These are phyloP conservation scores for Protostelium mycophagum DNA, from an alignment of 78 protist species.

Conservation along the genomic window DNA sequence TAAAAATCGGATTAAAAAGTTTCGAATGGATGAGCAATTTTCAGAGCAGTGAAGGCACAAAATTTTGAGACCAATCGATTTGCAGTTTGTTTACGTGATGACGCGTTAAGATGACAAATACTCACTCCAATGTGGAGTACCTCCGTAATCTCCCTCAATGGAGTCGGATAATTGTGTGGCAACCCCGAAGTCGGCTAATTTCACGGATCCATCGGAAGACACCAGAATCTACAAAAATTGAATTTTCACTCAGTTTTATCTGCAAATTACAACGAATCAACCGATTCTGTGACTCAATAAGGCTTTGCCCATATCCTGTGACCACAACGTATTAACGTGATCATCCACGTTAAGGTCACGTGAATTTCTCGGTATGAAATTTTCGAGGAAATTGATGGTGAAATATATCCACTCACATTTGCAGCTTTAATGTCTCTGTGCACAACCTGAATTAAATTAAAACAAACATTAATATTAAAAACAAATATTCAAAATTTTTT, in stretches of 20 bases:
- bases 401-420: constrained; percentile 20
- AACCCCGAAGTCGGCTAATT: constrained; percentile 93
- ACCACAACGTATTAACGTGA: too few relatives aligned
- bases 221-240: constrained; percentile 27
- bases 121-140: constrained; percentile 94
- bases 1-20: constrained; percentile 24
- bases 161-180: constrained; percentile 38
- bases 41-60: constrained; percentile 46
- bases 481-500: constrained; percentile 50
- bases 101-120: neutral
- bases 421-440: constrained; percentile 77
- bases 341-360: neutral
- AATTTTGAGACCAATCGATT: too few relatives aligned
- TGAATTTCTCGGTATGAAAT: too few relatives aligned
- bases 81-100: neutral
- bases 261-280: too few relatives aligned
- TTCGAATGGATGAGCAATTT: constrained; percentile 39
- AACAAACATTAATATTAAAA: too few relatives aligned
- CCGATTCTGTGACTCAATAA: too few relatives aligned
- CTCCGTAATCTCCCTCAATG: constrained; percentile 29
- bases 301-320: too few relatives aligned
- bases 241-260: too few relatives aligned
- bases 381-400: neutral
- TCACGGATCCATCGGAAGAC: constrained; percentile 57
- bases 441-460: too few relatives aligned